Evolutionary conservation across 192 early-diverging fungal species (phyloP).

Genomic region (Radiomyces spectabilis): DNA sequence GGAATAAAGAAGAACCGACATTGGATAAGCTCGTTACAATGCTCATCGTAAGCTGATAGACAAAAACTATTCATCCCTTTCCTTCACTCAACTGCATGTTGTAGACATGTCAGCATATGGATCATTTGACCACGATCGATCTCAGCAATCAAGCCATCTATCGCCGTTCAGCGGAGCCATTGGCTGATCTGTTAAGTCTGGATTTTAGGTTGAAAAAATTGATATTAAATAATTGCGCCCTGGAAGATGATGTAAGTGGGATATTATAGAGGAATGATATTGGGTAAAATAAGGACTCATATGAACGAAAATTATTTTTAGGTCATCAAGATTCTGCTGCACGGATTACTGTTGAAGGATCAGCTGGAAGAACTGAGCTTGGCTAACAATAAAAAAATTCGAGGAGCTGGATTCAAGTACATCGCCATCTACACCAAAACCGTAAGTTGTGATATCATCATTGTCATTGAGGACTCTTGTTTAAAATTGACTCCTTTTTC

Average conservation of each 20-base stretch:
- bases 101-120: slow-evolving; percentile 12
- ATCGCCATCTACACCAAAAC: slow-evolving; percentile 66
- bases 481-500: not conserved
- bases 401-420: slow-evolving; percentile 68
- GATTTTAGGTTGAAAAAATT: slow-evolving; percentile 67
- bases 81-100: not conserved
- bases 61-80: not conserved
- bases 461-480: not conserved
- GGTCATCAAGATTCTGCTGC: slow-evolving; percentile 57
- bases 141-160: slow-evolving; percentile 34
- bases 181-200: slow-evolving; percentile 69
- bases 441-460: slow-evolving; percentile 19
- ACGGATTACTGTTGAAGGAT: slow-evolving; percentile 66
- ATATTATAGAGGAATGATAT: not conserved
- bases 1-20: slow-evolving; percentile 15
- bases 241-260: slow-evolving; percentile 61
- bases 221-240: slow-evolving; percentile 55
- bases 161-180: slow-evolving; percentile 50
- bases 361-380: slow-evolving; percentile 57
- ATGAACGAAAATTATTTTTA: slow-evolving; percentile 9
- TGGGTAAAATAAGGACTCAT: not conserved
- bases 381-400: slow-evolving; percentile 60
- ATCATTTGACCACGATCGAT: slow-evolving; percentile 11
- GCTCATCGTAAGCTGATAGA: slow-evolving; percentile 10
- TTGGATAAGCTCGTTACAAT: slow-evolving; percentile 8